A percentile compares a stretch with the other conserved stretches of the same genome.
phyloP scores from a whole-genome alignment of 179 eudicot species.

The Beta corolliflora region DNA sequence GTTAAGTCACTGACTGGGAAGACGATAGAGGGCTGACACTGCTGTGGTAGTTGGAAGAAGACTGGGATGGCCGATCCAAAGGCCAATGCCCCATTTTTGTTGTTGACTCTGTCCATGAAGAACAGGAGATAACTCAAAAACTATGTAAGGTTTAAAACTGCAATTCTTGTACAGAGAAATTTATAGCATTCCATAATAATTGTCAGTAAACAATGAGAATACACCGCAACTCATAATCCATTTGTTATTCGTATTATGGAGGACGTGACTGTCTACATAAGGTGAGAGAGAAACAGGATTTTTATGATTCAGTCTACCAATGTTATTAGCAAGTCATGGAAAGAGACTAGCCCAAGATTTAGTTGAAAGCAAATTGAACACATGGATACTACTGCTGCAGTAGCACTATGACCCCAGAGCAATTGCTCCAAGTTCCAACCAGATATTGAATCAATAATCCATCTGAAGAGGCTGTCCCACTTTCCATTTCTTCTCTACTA shows the following conservation, averaged over 20 bases:
- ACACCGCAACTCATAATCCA: neutral
- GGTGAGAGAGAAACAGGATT: neutral
- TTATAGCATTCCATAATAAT: neutral
- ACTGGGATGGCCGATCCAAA: slow-evolving; percentile 68
- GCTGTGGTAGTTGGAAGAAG: slow-evolving; percentile 60
- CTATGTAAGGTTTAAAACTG: neutral
- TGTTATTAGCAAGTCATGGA: neutral
- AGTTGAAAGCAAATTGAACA: neutral
- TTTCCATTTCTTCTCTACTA: neutral
- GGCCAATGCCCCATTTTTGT: slow-evolving; percentile 57
- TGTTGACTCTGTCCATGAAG: slow-evolving; percentile 48
- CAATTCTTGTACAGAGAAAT: neutral
- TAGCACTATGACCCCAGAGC: neutral
- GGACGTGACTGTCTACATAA: neutral
- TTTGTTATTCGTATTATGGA: neutral
- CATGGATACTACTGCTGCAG: neutral
- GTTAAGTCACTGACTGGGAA: slow-evolving; percentile 71
- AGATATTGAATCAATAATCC: neutral
- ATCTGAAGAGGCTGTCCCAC: slow-evolving; percentile 9
- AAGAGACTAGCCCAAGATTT: neutral
- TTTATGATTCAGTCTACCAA: neutral
- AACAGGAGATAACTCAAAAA: neutral
- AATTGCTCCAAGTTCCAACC: neutral
- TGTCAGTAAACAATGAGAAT: neutral
- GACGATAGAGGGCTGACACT: slow-evolving; percentile 73